A percentile compares a stretch with the other conserved stretches of the same genome.
Evolutionary conservation across 2,329 filamentous ascomycete genomes (phyloP).

Genomic region (Sporothrix humicola): DNA sequence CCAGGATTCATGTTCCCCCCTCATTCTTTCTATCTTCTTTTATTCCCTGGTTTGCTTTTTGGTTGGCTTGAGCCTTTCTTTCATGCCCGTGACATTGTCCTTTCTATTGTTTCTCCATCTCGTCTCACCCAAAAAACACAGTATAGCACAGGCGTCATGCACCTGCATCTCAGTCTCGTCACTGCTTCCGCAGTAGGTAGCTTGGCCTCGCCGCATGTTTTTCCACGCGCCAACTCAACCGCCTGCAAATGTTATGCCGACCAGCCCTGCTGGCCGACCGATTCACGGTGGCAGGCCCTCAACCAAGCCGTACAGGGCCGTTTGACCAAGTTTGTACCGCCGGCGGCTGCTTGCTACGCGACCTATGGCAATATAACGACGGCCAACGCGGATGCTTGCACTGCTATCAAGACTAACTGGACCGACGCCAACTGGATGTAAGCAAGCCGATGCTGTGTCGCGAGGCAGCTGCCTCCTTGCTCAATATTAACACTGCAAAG

Average conservation of each 20-base stretch:
- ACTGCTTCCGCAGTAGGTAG: slow-evolving; percentile 2
- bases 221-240: slow-evolving; percentile 20
- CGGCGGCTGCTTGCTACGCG: slow-evolving; percentile 32
- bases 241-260: slow-evolving; percentile 41
- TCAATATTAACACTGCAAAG: slow-evolving; percentile 32
- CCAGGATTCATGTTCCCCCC: too few relatives aligned
- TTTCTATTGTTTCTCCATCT: background rate
- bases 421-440: slow-evolving; percentile 47
- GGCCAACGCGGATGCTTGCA: slow-evolving; percentile 47
- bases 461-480: slow-evolving; percentile 22
- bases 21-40: too few relatives aligned
- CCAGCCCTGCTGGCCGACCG: slow-evolving; percentile 33
- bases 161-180: slow-evolving; percentile 15
- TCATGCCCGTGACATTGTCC: too few relatives aligned
- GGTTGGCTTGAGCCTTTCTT: too few relatives aligned
- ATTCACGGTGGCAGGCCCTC: slow-evolving; percentile 32
- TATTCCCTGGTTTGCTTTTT: too few relatives aligned
- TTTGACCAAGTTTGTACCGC: slow-evolving; percentile 30
- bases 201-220: slow-evolving; percentile 10
- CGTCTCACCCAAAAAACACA: background rate
- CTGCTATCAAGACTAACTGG: slow-evolving; percentile 43
- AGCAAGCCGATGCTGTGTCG: slow-evolving; percentile 8
- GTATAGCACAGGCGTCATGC: background rate
- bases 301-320: slow-evolving; percentile 34
- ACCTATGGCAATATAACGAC: slow-evolving; percentile 42